These are phyloP conservation scores for Paracoccidioides brasiliensis DNA, from an alignment of 2,329 filamentous ascomycete species.

Conservation along the genomic window DNA sequence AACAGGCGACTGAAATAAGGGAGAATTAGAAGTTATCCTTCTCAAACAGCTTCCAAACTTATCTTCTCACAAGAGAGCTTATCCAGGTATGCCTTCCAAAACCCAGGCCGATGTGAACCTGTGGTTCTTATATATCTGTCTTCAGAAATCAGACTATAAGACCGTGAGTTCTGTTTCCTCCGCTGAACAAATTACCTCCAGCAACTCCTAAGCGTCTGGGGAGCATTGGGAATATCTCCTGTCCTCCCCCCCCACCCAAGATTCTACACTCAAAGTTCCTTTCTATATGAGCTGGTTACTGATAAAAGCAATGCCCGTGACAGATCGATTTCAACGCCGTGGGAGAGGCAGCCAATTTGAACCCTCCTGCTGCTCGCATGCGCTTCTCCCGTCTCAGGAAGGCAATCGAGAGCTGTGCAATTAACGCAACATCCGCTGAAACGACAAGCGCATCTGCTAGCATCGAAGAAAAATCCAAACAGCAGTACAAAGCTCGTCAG, in stretches of 20 bases:
- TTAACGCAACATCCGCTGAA: neutral
- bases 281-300: neutral
- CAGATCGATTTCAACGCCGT: constrained; percentile 31
- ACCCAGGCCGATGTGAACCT: constrained; percentile 28
- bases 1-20: neutral
- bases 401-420: constrained; percentile 13
- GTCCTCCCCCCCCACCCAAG: neutral
- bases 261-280: neutral
- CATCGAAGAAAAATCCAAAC: neutral
- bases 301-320: neutral
- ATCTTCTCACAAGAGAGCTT: neutral
- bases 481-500: neutral
- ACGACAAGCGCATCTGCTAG: neutral
- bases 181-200: neutral
- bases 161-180: constrained; percentile 18
- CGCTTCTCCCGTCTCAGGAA: constrained; percentile 26
- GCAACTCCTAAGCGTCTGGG: neutral
- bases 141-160: constrained; percentile 27
- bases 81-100: constrained; percentile 25
- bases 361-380: constrained; percentile 27
- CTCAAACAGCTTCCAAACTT: neutral
- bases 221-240: neutral
- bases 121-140: constrained; percentile 32
- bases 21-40: neutral
- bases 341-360: constrained; percentile 21